Evolutionary conservation across 1,284 basidiomycete genomes (phyloP), one percentile per base, ranked within the genome.

Genomic region (Rhodotorula glutinis): DNA sequence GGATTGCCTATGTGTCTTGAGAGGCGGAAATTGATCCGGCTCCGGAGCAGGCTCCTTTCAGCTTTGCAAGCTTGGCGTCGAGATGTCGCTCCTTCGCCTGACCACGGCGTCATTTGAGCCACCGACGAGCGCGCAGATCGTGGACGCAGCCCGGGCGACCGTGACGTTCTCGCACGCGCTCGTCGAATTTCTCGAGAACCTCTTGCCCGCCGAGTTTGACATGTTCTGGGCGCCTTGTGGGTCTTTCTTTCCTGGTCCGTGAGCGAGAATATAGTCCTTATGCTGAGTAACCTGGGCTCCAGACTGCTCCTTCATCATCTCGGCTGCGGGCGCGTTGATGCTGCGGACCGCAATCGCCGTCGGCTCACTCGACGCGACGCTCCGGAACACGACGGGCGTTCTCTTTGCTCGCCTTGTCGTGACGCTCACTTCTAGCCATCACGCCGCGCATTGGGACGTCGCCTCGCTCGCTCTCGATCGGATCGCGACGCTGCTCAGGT

Each of bases 161-260:
- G 62, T 75, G 0, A 41, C 21, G 0, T 56, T 70, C 2, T 70
- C 69, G 33, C 57, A 71, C 14, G 46, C 54, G 0, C 51, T 73
- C 7, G 67, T 75, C n/a, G 56, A 65, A 11, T 66, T 75, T 46
- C 60, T 76, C 1, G 54, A 65, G 30, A 52, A 51, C 11, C 57
- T 78, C 2, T 62, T 49, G 3, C 25, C 52, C 1, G 57, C 46
- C 1, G 75, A 76, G 25, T 62, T 66, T 9, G 60, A 54, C 14
- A 49, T 61, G 25, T 77, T 74, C 57, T 78, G 77, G 77, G 70
- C 74, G 59, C 75, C 76, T 14, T 77, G 77, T 78, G 25, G 62
- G 76, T 70, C 23, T n/a, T 11, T 11, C 13, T 2, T 17, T 47
- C 27, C 2, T 30, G 3, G 23, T 23, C 30, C 4, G 2, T 23